phyloP scores from a whole-genome alignment of 345 rosid species.

The Noccaea caerulescens region DNA sequence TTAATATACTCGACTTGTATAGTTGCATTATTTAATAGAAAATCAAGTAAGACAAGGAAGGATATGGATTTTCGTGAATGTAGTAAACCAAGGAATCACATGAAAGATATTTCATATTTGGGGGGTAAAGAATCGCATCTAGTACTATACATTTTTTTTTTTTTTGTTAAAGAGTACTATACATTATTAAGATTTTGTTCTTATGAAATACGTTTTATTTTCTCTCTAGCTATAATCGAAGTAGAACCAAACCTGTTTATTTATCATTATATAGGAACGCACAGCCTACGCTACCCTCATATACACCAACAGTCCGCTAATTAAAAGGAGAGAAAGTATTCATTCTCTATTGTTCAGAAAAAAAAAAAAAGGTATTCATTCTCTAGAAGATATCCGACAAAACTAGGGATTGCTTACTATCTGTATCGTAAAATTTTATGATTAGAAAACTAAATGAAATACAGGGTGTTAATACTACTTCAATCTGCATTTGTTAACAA shows the following conservation, averaged over 20 bases:
- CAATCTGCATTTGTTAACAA: slow-evolving; percentile 11
- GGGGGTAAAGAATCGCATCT: slow-evolving; percentile 23
- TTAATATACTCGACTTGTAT: not conserved
- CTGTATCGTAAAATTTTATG: slow-evolving; percentile 10
- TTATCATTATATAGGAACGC: slow-evolving; percentile 16
- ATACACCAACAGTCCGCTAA: slow-evolving; percentile 18
- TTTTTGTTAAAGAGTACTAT: not conserved
- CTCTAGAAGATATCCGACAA: slow-evolving; percentile 16
- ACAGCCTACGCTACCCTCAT: slow-evolving; percentile 37
- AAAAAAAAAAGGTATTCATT: slow-evolving; percentile 5
- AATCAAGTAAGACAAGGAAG: slow-evolving; percentile 37
- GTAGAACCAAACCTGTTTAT: slow-evolving; percentile 12
- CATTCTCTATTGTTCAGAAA: not conserved
- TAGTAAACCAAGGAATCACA: slow-evolving; percentile 45
- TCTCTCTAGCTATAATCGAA: slow-evolving; percentile 10
- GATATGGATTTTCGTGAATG: slow-evolving; percentile 38
- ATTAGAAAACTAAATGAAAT: slow-evolving; percentile 11
- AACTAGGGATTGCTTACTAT: slow-evolving; percentile 38
- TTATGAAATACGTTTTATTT: slow-evolving; percentile 7
- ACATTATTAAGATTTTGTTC: slow-evolving; percentile 27
- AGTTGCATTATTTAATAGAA: slow-evolving; percentile 16
- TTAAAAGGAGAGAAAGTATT: not conserved
- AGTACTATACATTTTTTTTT: not conserved
- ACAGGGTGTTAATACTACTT: slow-evolving; percentile 8
- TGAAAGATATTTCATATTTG: slow-evolving; percentile 32